Conservation (phyloP, 2,329 filamentous ascomycete genomes). For the Beauveria sp. region DNA sequence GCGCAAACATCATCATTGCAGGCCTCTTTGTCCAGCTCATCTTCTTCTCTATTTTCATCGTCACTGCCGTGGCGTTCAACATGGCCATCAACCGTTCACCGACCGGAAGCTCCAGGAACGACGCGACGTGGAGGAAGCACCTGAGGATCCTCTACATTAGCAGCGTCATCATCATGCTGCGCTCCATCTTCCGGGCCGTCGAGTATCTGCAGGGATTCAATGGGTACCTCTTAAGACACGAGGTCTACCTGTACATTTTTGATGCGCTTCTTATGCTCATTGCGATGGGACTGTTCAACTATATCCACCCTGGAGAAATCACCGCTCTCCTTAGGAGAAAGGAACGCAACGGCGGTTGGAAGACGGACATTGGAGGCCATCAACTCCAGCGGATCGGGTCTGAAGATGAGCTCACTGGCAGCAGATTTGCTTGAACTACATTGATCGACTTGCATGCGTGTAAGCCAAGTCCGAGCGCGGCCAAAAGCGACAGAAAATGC, state of each 20-base stretch:
- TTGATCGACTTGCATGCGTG: no score
- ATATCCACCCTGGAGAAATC: no score
- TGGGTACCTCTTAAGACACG: slow-evolving; percentile 33
- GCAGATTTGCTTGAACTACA: no score
- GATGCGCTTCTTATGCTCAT: slow-evolving; percentile 33
- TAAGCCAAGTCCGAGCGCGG: no score
- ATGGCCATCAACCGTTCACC: slow-evolving; percentile 11
- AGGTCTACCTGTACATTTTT: slow-evolving; percentile 35
- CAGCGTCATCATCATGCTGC: slow-evolving; percentile 34
- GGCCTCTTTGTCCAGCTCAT: slow-evolving; percentile 47
- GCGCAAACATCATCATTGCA: slow-evolving; percentile 40
- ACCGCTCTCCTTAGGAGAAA: no score
- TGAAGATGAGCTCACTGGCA: no score
- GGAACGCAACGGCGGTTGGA: no score
- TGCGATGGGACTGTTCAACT: slow-evolving; percentile 16
- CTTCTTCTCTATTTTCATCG: slow-evolving; percentile 44
- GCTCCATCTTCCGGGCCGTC: slow-evolving; percentile 38
- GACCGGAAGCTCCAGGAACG: no score
- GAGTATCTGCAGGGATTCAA: slow-evolving; percentile 38
- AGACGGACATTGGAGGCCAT: no score
- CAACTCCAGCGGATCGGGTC: no score
- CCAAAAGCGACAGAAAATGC: no score
- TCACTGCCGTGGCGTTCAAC: slow-evolving; percentile 29
- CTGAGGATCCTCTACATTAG: slow-evolving; percentile 25
- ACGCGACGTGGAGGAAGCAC: slow-evolving; percentile 20